Base-by-base conservation (phyloP, 768 basidiomycete genomes). In the Mycena leptocephala region DNA sequence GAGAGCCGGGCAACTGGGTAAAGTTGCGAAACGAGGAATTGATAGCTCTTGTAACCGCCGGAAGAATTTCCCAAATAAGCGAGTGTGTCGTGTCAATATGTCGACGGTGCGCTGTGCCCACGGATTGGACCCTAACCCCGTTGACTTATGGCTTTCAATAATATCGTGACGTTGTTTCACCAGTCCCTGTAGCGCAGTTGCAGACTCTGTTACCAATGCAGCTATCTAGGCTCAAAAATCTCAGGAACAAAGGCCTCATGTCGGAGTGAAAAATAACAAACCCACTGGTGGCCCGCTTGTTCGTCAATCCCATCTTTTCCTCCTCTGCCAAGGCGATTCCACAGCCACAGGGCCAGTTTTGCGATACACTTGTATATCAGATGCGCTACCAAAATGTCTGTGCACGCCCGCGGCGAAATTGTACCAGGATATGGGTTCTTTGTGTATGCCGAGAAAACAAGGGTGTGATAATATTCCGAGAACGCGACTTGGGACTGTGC, bases 61-160 rank as follows among this genome's bases (percentile, higher is more conserved):
- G 86, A 96, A 96, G 80, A 94, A 93, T 83, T 96, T 96, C 18
- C 95, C 96, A 79, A 95, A 93, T 37, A 90, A 82, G 53, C 90
- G 90, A 33, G 95, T 86, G 79, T 96, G 95, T 61, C 91, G 91
- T 10, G 94, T 93, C 33, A 96, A 84, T 41, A 89, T 82, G 51
- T 92, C 88, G 33, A 95, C 82, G 5, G 91, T 89, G 48, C 85
- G 88, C 11, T 84, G 79, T 8, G 87, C 79, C 13, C 86, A 84
- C 26, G 87, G 82, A 76, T 88, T 86, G 35, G 85, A 81, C 14
- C 81, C 61, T 22, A 81, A 62, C 32, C 84, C 81, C 55, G 83
- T 83, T 24, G 85, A 80, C 62, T 85, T 86, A 14, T 92, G 75
- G 13, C 90, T 82, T 11, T 87, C 80, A 37, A 92, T 81, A 24